Percentiles rank a stretch among this genome's conserved stretches.
Conservation (phyloP, 1,139 yeast genomes). For the Scheffersomyces insectosa region DNA sequence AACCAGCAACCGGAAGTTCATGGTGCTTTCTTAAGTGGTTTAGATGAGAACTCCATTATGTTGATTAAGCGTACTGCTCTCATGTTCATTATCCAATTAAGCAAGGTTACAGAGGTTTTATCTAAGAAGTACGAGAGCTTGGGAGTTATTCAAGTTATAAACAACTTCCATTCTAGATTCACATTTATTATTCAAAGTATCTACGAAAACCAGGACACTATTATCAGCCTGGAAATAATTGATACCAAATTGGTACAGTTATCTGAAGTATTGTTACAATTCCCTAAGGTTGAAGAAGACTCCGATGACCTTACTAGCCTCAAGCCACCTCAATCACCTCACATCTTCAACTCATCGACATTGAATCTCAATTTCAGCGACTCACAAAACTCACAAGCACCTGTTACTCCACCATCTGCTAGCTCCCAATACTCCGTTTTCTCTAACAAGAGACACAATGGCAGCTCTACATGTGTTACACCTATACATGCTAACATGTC, state of each 20-base stretch:
- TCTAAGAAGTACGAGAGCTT: conserved; percentile 51
- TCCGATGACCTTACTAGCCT: background rate
- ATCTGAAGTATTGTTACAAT: conserved; percentile 30
- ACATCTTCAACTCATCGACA: background rate
- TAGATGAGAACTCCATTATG: conserved; percentile 41
- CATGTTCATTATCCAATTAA: conserved; percentile 46
- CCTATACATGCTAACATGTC: conserved; percentile 23
- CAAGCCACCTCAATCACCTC: conserved; percentile 3
- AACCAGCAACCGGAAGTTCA: conserved; percentile 45
- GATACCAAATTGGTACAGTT: conserved; percentile 21
- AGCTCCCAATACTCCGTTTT: conserved; percentile 43
- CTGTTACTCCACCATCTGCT: conserved; percentile 45
- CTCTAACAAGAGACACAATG: conserved; percentile 27
- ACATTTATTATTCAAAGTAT: conserved; percentile 25
- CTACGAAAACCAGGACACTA: conserved; percentile 22
- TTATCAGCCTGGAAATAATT: conserved; percentile 15
- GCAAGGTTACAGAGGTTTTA: conserved; percentile 55
- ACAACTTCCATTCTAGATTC: conserved; percentile 32
- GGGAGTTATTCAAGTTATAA: conserved; percentile 43
- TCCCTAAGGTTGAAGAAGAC: conserved; percentile 17
- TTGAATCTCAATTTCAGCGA: conserved; percentile 4
- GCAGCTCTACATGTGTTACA: conserved; percentile 28
- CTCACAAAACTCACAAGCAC: conserved; percentile 12
- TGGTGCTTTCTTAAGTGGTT: conserved; percentile 55
- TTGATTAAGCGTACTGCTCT: conserved; percentile 46